These are phyloP conservation scores for Monosporascus sp. DNA, from an alignment of 2,329 filamentous ascomycete genomes.

Conservation along the genomic window DNA sequence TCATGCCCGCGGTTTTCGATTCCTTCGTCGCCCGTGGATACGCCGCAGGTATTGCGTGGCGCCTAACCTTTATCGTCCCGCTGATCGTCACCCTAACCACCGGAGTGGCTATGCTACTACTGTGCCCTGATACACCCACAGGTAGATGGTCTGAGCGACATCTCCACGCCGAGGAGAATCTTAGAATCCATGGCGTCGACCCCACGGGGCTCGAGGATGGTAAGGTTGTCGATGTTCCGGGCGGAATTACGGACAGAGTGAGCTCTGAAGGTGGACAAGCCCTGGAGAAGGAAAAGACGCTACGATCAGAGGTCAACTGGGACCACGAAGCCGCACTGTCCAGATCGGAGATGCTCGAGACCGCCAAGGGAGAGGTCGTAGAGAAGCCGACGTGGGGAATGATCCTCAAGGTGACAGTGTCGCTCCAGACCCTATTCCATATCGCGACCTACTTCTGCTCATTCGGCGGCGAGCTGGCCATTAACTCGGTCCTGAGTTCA, in stretches of 20 bases:
- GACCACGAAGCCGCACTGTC: constrained; percentile 44
- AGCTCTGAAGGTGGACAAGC: constrained; percentile 31
- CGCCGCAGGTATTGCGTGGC: constrained; percentile 67
- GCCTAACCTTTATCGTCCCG: constrained; percentile 78
- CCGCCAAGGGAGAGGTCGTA: constrained; percentile 47
- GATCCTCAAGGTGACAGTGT: constrained; percentile 39
- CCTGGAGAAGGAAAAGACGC: constrained; percentile 35
- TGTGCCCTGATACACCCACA: constrained; percentile 77
- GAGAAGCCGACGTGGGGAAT: constrained; percentile 52
- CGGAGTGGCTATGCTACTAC: constrained; percentile 62
- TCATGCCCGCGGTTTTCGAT: constrained; percentile 87
- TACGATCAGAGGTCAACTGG: constrained; percentile 14
- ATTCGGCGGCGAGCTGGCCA: constrained; percentile 57
- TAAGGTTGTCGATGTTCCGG: constrained; percentile 47
- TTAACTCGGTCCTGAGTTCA: constrained; percentile 54
- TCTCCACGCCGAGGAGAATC: constrained; percentile 49
- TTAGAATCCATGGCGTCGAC: constrained; percentile 38
- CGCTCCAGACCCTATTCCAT: constrained; percentile 51
- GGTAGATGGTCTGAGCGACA: constrained; percentile 75
- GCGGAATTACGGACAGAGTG: constrained; percentile 39
- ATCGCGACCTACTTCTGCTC: constrained; percentile 56
- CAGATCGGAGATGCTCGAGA: constrained; percentile 47
- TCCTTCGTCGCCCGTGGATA: constrained; percentile 62
- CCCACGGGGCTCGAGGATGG: constrained; percentile 18
- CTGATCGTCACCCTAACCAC: constrained; percentile 67